Conservation (phyloP, 2,329 filamentous ascomycete species). For the Venturia effusa region DNA sequence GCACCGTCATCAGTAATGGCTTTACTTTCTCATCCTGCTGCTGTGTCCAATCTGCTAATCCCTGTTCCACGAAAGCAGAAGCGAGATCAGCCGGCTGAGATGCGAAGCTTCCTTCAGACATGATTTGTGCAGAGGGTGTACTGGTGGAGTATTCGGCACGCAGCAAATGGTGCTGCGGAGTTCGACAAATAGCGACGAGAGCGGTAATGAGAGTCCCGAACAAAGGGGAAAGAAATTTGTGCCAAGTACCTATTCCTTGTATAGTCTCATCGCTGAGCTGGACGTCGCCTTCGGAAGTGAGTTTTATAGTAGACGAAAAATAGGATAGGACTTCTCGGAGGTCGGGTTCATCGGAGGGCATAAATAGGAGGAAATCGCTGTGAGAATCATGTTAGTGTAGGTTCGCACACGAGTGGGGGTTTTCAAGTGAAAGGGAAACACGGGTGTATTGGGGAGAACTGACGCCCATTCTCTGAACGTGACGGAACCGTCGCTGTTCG, state of each 20-base stretch:
- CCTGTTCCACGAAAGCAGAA: conserved; percentile 12
- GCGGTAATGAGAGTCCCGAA: conserved; percentile 58
- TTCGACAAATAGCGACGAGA: conserved; percentile 17
- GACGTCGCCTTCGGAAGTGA: conserved; percentile 91
- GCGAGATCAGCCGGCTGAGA: conserved; percentile 11
- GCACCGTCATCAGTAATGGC: conserved; percentile 49
- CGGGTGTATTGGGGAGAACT: conserved; percentile 25
- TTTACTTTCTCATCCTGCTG: conserved; percentile 17
- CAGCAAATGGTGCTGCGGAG: conserved; percentile 14
- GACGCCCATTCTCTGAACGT: conserved; percentile 96
- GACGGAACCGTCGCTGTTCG: conserved; percentile 76
- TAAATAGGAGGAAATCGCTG: conserved; percentile 89
- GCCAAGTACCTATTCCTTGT: conserved; percentile 83
- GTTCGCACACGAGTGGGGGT: neutral
- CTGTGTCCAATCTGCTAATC: conserved; percentile 9
- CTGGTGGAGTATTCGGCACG: conserved; percentile 1
- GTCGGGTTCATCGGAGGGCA: conserved; percentile 58
- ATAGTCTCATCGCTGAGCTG: conserved; percentile 82
- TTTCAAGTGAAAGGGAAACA: neutral
- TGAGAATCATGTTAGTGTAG: neutral
- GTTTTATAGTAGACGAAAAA: conserved; percentile 77
- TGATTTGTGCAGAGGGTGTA: neutral
- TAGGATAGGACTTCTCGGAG: conserved; percentile 80
- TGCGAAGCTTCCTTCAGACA: neutral
- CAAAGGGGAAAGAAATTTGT: conserved; percentile 57